Evolutionary conservation across 2,329 filamentous ascomycete genomes (phyloP).

Genomic region (Calonectria fujianensis): DNA sequence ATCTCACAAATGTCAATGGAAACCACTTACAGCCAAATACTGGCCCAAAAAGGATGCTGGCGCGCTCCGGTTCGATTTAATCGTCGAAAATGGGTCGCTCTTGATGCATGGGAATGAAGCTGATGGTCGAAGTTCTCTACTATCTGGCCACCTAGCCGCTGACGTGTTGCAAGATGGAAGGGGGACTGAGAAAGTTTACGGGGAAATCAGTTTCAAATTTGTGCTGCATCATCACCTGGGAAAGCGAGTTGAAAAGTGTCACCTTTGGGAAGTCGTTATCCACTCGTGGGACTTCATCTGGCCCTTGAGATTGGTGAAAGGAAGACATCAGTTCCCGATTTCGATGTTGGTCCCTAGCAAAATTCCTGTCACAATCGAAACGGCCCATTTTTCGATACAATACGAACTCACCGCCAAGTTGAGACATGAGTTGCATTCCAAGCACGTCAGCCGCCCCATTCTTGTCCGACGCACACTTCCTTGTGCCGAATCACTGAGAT

Average conservation of each 20-base stretch:
- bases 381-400: neutral
- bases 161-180: neutral
- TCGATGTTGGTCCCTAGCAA: neutral
- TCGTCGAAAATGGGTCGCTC: neutral
- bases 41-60: neutral
- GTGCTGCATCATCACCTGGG: neutral
- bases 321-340: neutral
- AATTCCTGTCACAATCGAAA: neutral
- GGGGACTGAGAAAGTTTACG: neutral
- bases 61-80: neutral
- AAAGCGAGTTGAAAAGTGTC: neutral
- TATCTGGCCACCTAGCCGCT: neutral
- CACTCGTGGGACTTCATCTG: neutral
- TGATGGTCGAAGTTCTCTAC: neutral
- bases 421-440: neutral
- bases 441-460: neutral
- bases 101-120: neutral
- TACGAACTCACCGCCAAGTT: neutral
- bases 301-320: neutral
- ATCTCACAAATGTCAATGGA: neutral
- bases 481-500: neutral
- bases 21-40: neutral
- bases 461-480: neutral
- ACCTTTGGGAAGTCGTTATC: neutral
- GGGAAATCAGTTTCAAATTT: neutral